Evolutionary conservation across 495 filamentous ascomycete species (phyloP).

Genomic region (Evernia prunastri): DNA sequence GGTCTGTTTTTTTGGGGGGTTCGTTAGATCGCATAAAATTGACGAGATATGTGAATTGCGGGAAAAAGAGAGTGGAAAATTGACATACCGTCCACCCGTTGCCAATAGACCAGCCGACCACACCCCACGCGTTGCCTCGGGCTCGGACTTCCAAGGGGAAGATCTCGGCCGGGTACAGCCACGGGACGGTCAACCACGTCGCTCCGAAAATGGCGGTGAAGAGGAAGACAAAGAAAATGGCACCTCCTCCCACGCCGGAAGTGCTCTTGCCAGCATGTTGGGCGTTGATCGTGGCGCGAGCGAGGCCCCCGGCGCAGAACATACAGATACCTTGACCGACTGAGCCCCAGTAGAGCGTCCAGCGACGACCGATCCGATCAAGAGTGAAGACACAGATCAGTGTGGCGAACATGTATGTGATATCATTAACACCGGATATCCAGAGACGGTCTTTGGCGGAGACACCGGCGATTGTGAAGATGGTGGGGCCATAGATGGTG

Average conservation of each 20-base stretch:
- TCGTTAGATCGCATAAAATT: constrained; percentile 36
- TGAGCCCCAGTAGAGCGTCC: constrained; percentile 55
- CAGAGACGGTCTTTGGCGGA: constrained; percentile 26
- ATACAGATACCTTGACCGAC: constrained; percentile 55
- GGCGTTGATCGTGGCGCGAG: constrained; percentile 32
- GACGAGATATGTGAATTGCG: constrained; percentile 9
- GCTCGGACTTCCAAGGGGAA: constrained; percentile 63
- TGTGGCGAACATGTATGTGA: constrained; percentile 48
- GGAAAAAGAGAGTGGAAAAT: background rate
- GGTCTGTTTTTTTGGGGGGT: constrained; percentile 28
- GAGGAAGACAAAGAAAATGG: constrained; percentile 62
- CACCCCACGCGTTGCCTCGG: constrained; percentile 68
- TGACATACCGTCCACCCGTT: constrained; percentile 47
- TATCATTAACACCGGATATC: constrained; percentile 49
- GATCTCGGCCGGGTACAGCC: constrained; percentile 67
- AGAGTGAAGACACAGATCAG: constrained; percentile 43
- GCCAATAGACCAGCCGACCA: constrained; percentile 67
- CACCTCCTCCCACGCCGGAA: constrained; percentile 41
- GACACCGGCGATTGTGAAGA: constrained; percentile 13
- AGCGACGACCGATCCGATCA: constrained; percentile 23
- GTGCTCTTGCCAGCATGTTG: constrained; percentile 26
- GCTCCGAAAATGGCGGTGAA: constrained; percentile 65
- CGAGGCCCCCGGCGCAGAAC: constrained; percentile 45
- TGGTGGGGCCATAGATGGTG: constrained; percentile 24
- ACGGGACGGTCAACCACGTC: constrained; percentile 66